Conservation (phyloP, 148 eudicot species). For the Amaranthus palmeri region DNA sequence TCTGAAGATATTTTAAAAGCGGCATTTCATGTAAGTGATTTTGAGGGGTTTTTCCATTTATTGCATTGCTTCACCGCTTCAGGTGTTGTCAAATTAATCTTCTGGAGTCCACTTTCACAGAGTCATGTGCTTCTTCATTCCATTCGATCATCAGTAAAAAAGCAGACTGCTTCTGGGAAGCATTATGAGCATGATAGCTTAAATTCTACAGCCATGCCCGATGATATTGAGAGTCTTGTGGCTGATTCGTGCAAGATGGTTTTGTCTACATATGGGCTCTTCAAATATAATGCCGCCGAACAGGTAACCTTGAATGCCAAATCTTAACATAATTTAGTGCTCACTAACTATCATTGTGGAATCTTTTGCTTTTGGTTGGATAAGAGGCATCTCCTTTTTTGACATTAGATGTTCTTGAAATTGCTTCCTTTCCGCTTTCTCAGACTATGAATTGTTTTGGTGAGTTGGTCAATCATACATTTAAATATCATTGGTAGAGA, state of each 20-base stretch:
- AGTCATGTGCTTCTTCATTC: constrained; percentile 85
- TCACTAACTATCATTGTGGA: neutral
- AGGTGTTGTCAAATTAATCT: constrained; percentile 14
- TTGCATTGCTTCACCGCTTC: neutral
- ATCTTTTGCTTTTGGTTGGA: neutral
- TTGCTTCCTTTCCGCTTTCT: neutral
- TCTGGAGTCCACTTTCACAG: constrained; percentile 32
- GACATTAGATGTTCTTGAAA: neutral
- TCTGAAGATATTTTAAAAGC: constrained; percentile 95
- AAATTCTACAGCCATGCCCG: constrained; percentile 32
- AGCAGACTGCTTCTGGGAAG: constrained; percentile 29
- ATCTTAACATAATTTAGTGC: neutral
- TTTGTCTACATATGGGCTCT: constrained; percentile 68
- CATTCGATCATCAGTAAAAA: constrained; percentile 51
- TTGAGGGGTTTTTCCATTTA: neutral
- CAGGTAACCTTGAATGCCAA: constrained; percentile 45
- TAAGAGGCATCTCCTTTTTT: neutral
- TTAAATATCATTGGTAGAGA: no score
- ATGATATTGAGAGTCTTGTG: constrained; percentile 63
- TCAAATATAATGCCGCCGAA: constrained; percentile 84
- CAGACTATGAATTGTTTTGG: neutral
- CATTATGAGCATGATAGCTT: constrained; percentile 34
- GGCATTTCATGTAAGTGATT: constrained; percentile 77
- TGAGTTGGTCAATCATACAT: neutral
- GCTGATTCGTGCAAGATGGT: constrained; percentile 79